phyloP scores from a whole-genome alignment of 1,284 basidiomycete species.

The Ceratobasidium sp. region DNA sequence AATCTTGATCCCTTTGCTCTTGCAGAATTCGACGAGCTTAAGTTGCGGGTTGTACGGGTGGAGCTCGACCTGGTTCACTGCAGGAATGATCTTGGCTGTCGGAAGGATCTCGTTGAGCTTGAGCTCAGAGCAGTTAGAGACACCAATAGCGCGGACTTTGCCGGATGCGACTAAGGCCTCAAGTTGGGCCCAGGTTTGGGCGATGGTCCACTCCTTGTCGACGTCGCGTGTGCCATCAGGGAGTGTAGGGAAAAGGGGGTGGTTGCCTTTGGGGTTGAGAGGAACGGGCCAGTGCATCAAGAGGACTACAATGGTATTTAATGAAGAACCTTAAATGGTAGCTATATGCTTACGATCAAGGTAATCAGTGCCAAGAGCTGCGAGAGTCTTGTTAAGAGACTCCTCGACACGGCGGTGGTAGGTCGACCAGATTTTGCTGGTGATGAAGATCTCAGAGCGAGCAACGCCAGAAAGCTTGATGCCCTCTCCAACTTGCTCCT shows the following conservation, averaged over 20 bases:
- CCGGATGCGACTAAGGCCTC: slow-evolving; percentile 70
- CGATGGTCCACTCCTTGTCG: slow-evolving; percentile 73
- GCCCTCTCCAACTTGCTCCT: slow-evolving; percentile 88
- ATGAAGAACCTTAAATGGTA: slow-evolving; percentile 15
- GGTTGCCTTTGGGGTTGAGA: slow-evolving; percentile 80
- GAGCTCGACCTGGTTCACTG: slow-evolving; percentile 76
- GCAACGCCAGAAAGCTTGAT: slow-evolving; percentile 83
- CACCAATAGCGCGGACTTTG: slow-evolving; percentile 86
- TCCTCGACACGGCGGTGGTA: slow-evolving; percentile 82
- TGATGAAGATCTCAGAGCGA: slow-evolving; percentile 84
- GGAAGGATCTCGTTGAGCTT: slow-evolving; percentile 61
- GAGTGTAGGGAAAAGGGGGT: slow-evolving; percentile 75
- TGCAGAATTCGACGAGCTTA: slow-evolving; percentile 75
- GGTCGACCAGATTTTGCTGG: slow-evolving; percentile 62
- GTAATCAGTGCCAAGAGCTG: slow-evolving; percentile 81
- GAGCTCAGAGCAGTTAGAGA: slow-evolving; percentile 72
- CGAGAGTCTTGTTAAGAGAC: slow-evolving; percentile 77
- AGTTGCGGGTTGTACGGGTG: slow-evolving; percentile 85
- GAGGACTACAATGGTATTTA: slow-evolving; percentile 64
- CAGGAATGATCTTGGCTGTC: slow-evolving; percentile 73
- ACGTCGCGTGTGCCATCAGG: slow-evolving; percentile 79
- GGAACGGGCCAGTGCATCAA: slow-evolving; percentile 88
- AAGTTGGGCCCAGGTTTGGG: slow-evolving; percentile 87
- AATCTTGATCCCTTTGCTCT: slow-evolving; percentile 76
- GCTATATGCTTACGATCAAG: slow-evolving; percentile 71